A percentile compares a stretch with the other conserved stretches of the same genome.
Conservation (phyloP, 495 filamentous ascomycete species). For the Neurospora terricola region DNA sequence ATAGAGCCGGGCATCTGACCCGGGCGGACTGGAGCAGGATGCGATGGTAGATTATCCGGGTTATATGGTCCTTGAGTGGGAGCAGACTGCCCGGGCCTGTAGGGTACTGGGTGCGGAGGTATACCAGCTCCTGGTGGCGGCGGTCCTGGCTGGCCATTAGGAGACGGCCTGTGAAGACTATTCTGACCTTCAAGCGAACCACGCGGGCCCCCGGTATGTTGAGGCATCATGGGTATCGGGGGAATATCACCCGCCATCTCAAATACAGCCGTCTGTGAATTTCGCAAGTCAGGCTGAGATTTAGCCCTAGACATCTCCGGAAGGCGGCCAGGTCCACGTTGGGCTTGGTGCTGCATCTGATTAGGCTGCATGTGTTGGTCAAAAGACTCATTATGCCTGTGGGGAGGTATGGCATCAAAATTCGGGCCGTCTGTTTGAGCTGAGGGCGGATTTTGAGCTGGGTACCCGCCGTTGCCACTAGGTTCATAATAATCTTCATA, state of each 20-base stretch:
- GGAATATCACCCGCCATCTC: conserved; percentile 58
- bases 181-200: conserved; percentile 8
- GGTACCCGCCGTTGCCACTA: conserved; percentile 16
- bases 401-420: conserved; percentile 54
- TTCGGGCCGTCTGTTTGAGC: conserved; percentile 56
- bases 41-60: conserved; percentile 58
- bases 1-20: conserved; percentile 54
- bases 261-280: conserved; percentile 54
- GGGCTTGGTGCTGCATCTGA: conserved; percentile 21
- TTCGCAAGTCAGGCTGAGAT: conserved; percentile 60
- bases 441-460: conserved; percentile 19
- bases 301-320: conserved; percentile 43
- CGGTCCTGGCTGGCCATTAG: conserved; percentile 18
- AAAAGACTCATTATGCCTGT: conserved; percentile 36
- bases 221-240: conserved; percentile 32
- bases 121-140: conserved; percentile 21
- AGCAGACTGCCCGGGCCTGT: conserved; percentile 21
- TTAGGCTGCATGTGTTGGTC: conserved; percentile 33
- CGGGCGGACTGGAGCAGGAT: conserved; percentile 71
- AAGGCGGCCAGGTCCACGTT: conserved; percentile 32
- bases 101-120: conserved; percentile 23
- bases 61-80: conserved; percentile 14
- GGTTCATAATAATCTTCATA: conserved; percentile 49
- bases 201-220: background rate
- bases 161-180: conserved; percentile 15